Percentiles rank a stretch among this genome's conserved stretches.
These are phyloP conservation scores for Mrakia hoshinonis DNA, from an alignment of 768 basidiomycete genomes.

Conservation along the genomic window DNA sequence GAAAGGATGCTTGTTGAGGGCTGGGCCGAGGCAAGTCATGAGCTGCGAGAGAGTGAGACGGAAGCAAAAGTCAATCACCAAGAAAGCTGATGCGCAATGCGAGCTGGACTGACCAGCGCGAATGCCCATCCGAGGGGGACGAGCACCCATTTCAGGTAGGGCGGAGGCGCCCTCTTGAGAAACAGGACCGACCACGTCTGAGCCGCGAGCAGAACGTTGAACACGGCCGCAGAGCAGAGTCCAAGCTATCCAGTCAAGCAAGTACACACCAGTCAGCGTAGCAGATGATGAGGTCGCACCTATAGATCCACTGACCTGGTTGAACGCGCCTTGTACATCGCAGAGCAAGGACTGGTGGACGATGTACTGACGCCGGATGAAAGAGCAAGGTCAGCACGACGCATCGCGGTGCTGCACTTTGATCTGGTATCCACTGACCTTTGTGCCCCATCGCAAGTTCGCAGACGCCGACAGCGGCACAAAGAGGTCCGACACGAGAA, in stretches of 20 bases:
- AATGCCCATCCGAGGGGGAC: not conserved
- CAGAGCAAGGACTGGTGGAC: not conserved
- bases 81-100: not conserved
- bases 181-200: not conserved
- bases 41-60: not conserved
- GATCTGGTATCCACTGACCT: too few species aligned
- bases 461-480: too few species aligned
- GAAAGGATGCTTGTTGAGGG: not conserved
- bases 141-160: not conserved
- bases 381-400: too few species aligned
- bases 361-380: not conserved
- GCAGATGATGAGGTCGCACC: not conserved
- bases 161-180: not conserved
- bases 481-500: too few species aligned
- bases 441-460: too few species aligned
- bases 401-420: too few species aligned
- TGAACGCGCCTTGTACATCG: not conserved
- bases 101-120: not conserved
- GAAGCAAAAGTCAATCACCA: too few species aligned
- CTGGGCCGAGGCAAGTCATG: not conserved
- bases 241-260: not conserved
- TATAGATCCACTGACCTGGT: not conserved
- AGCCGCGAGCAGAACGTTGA: not conserved
- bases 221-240: not conserved
- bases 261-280: too few species aligned